Base-by-base conservation (phyloP, 768 basidiomycete species). In the Trametes punicea region DNA sequence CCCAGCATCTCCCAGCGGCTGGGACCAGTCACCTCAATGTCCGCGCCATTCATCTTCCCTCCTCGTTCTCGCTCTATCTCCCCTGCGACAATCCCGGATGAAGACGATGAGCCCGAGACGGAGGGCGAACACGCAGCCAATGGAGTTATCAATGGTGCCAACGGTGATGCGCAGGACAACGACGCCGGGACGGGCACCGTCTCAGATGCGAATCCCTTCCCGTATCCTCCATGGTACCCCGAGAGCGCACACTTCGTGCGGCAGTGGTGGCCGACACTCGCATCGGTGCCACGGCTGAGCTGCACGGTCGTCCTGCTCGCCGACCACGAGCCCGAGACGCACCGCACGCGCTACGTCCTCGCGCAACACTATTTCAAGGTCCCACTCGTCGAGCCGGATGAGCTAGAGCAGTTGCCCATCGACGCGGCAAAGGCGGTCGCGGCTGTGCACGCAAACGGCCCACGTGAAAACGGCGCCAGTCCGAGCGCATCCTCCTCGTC, bases 291-390 rank as follows among this genome's bases (percentile, higher is more conserved):
- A 1, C 75, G 81, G 23, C 77, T 87, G 8, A 87, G 85, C 69
- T 88, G 85, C 62, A 87, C 87, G 0, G 86, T 88, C 20, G 79
- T 88, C 20, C 75, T 89, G 1, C 78, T 88, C 3, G 81, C 84
- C 0, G 74, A 78, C 10, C 84, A 86, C 55, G 81, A 87, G 60
- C 77, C 74, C n/a, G 70, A 74, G 7, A 83, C 82, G 15, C 83
- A 84, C 56, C 74, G 75, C 2, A 84, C 80, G 39, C 73, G 79
- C 29, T 88, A 83, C 59, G 82, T 87, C 21, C 76, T 88, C 10
- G 84, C 84, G 2, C 87, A 89, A 62, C 87, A 89, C 66, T 89
- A 89, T 67, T 89, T 89, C 66, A 74, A 79, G 11, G 86, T 88
- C 1, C 87, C 87, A 6, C 74, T 88, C 36, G 46, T 62, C 49